These are phyloP conservation scores for Calonectria pseudoreteaudii DNA, from an alignment of 2,329 filamentous ascomycete genomes.

Conservation along the genomic window DNA sequence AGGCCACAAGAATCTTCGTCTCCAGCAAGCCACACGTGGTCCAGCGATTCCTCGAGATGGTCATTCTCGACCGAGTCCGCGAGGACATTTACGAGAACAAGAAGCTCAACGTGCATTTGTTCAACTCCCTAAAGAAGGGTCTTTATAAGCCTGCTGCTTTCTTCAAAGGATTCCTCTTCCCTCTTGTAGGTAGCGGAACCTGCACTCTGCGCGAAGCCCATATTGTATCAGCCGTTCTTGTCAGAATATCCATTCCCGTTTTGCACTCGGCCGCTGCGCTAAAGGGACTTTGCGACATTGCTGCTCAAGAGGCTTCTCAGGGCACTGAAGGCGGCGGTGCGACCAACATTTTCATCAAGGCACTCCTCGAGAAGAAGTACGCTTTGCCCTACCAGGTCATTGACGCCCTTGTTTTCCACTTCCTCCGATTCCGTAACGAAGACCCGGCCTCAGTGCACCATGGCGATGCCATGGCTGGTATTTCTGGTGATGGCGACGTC, in stretches of 20 bases:
- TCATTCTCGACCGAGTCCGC: constrained; percentile 90
- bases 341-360: constrained; percentile 95
- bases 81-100: constrained; percentile 95
- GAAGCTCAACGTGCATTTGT: constrained; percentile 95
- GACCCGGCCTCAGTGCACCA: constrained; percentile 68
- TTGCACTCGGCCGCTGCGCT: constrained; percentile 92
- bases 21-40: constrained; percentile 83
- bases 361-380: constrained; percentile 95
- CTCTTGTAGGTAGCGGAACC: constrained; percentile 84
- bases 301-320: constrained; percentile 86
- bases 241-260: constrained; percentile 87
- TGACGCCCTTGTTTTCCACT: constrained; percentile 95
- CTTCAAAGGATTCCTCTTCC: constrained; percentile 97
- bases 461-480: constrained; percentile 65
- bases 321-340: constrained; percentile 89
- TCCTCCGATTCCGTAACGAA: constrained; percentile 84
- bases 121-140: constrained; percentile 90
- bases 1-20: constrained; percentile 92
- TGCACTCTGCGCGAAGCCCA: constrained; percentile 93
- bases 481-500: constrained; percentile 59
- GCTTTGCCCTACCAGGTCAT: constrained; percentile 95
- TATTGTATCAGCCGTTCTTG: constrained; percentile 88
- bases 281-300: constrained; percentile 93
- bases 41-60: constrained; percentile 86
- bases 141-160: constrained; percentile 95